Conservation (phyloP, 306 rosid genomes). For the Inga laurina region DNA sequence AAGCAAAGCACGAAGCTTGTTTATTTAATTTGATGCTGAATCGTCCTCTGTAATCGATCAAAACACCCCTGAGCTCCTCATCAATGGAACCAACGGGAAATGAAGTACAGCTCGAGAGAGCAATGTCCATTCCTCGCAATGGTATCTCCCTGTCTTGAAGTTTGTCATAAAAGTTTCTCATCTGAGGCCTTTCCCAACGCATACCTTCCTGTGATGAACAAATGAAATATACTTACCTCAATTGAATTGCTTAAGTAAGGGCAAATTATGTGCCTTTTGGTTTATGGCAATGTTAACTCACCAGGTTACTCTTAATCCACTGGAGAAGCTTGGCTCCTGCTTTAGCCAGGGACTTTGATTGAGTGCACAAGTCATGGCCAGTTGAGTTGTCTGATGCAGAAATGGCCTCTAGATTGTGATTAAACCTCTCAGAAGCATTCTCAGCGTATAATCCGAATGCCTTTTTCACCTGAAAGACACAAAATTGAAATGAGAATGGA, state of each 20-base stretch:
- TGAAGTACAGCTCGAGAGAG: constrained; percentile 50
- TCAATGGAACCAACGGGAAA: constrained; percentile 45
- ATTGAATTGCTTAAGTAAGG: neutral
- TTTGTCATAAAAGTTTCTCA: constrained; percentile 35
- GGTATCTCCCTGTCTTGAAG: constrained; percentile 52
- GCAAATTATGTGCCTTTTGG: neutral
- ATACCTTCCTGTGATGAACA: constrained; percentile 54
- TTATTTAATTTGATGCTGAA: constrained; percentile 41
- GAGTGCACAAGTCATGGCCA: constrained; percentile 36
- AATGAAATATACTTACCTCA: constrained; percentile 14
- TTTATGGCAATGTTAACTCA: constrained; percentile 31
- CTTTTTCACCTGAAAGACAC: constrained; percentile 53
- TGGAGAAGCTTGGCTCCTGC: constrained; percentile 56
- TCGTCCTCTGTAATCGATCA: constrained; percentile 40
- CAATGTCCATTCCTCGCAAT: constrained; percentile 70
- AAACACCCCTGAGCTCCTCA: constrained; percentile 47
- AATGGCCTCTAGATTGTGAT: constrained; percentile 47
- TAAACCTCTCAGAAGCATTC: constrained; percentile 57
- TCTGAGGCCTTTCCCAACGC: constrained; percentile 67
- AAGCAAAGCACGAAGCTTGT: constrained; percentile 41
- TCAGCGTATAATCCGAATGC: constrained; percentile 42
- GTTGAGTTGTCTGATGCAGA: constrained; percentile 42
- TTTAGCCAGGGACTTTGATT: constrained; percentile 53
- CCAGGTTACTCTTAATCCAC: constrained; percentile 44
- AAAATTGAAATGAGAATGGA: neutral